A percentile compares a stretch with the other conserved stretches of the same genome.
Evolutionary conservation across 2,329 filamentous ascomycete genomes (phyloP).

Genomic region (Orbilia oligospora): DNA sequence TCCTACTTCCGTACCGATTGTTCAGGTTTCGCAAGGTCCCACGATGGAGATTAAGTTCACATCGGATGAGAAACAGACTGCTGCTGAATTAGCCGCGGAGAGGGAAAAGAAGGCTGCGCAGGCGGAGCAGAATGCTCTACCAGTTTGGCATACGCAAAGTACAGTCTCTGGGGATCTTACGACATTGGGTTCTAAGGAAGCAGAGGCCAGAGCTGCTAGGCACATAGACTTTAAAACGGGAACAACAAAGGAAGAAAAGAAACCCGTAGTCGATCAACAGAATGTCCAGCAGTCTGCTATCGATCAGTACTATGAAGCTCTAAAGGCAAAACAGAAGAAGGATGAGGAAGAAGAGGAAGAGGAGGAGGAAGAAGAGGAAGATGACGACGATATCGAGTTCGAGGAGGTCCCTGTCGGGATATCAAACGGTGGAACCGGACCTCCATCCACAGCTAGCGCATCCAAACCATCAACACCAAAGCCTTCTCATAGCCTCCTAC

Average conservation of each 20-base stretch:
- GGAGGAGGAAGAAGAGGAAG: conserved; percentile 69
- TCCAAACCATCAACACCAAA: conserved; percentile 60
- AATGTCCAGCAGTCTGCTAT: conserved; percentile 63
- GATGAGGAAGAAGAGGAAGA: conserved; percentile 67
- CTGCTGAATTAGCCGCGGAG: conserved; percentile 70
- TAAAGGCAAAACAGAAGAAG: conserved; percentile 67
- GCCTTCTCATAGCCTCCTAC: conserved; percentile 42
- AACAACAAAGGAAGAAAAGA: conserved; percentile 60
- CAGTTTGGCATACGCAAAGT: conserved; percentile 72
- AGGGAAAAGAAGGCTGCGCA: conserved; percentile 69
- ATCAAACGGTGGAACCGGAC: conserved; percentile 64
- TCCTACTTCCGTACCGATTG: conserved; percentile 39
- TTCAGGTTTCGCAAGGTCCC: conserved; percentile 58
- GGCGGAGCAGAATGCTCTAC: conserved; percentile 71
- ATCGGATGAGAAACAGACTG: conserved; percentile 69
- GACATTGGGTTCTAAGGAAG: conserved; percentile 63
- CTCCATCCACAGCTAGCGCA: conserved; percentile 66
- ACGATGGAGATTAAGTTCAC: conserved; percentile 71
- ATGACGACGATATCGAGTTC: conserved; percentile 67
- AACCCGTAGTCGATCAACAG: conserved; percentile 59
- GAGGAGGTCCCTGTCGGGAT: conserved; percentile 68
- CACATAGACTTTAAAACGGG: conserved; percentile 64
- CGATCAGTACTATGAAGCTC: conserved; percentile 63
- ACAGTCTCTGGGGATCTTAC: conserved; percentile 67
- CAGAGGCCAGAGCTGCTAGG: conserved; percentile 62